A percentile compares a stretch with the other conserved stretches of the same genome.
phyloP scores from a whole-genome alignment of 208 protist species.

The Wallacemonas sp. region DNA sequence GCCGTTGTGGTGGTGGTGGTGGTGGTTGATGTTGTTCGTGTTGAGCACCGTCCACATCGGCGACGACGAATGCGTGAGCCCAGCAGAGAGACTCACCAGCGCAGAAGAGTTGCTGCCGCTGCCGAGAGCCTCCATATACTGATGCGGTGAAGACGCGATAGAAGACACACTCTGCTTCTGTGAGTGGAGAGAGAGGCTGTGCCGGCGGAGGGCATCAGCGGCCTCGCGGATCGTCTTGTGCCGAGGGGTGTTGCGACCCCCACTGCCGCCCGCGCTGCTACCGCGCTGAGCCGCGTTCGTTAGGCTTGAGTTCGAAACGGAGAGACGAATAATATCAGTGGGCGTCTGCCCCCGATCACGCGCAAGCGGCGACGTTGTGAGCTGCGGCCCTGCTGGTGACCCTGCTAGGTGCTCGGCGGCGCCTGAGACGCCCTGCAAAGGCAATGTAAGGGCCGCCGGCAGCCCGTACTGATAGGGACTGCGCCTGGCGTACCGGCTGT shows the following conservation, averaged over 20 bases:
- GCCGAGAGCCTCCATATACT: background rate
- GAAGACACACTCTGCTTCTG: background rate
- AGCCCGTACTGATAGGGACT: background rate
- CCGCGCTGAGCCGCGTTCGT: background rate
- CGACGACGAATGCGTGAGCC: slow-evolving; percentile 1
- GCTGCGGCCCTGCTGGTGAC: background rate
- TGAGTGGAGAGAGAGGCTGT: background rate
- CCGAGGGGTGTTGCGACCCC: background rate
- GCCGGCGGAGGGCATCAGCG: background rate
- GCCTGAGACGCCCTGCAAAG: no score
- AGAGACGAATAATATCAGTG: background rate
- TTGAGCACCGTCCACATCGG: background rate
- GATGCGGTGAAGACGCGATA: background rate
- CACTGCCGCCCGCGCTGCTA: background rate
- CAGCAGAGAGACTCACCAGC: background rate
- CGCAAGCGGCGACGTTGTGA: background rate
- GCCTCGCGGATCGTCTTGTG: background rate
- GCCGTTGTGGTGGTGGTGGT: no score
- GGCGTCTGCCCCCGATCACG: background rate
- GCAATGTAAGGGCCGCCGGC: background rate
- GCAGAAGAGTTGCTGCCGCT: background rate
- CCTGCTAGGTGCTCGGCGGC: background rate
- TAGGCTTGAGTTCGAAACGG: no score
- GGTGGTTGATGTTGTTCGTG: no score
- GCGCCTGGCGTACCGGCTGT: no score